phyloP scores from a whole-genome alignment of 2,329 filamentous ascomycete genomes.

The Aphanocladium album region DNA sequence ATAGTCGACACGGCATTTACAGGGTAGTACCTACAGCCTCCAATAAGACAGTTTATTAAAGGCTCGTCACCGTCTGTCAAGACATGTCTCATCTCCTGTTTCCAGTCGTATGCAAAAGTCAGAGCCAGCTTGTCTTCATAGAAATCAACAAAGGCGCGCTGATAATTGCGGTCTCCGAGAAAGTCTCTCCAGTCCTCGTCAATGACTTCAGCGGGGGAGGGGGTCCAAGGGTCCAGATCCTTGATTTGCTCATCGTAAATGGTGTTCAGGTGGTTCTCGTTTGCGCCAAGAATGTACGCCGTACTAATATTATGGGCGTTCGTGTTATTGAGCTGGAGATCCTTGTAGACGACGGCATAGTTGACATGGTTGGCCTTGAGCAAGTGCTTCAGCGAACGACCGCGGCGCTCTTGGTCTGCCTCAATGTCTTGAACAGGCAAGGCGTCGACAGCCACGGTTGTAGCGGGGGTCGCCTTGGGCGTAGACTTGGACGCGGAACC shows the following conservation, averaged over 20 bases:
- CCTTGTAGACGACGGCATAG: constrained; percentile 74
- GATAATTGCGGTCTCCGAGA: constrained; percentile 72
- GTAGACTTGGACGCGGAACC: neutral
- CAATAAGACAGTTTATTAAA: constrained; percentile 73
- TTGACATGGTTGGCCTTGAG: constrained; percentile 89
- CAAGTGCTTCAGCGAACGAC: constrained; percentile 82
- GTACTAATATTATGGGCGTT: constrained; percentile 76
- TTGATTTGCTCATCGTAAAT: constrained; percentile 76
- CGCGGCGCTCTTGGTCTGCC: constrained; percentile 69
- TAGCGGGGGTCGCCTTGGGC: neutral
- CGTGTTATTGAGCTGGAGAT: constrained; percentile 75
- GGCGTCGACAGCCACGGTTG: constrained; percentile 29
- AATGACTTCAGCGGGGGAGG: constrained; percentile 79
- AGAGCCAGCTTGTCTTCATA: constrained; percentile 86
- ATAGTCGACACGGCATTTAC: neutral
- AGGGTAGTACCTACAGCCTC: constrained; percentile 58
- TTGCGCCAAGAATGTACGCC: constrained; percentile 78
- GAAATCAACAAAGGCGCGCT: constrained; percentile 88
- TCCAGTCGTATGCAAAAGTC: constrained; percentile 76
- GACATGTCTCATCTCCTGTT: constrained; percentile 67
- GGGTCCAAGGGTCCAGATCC: constrained; percentile 70
- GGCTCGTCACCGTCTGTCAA: constrained; percentile 70
- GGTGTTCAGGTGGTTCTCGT: constrained; percentile 64
- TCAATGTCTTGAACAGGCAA: constrained; percentile 77
- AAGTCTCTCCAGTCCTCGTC: constrained; percentile 83